These are phyloP conservation scores for Blastobotrys attinorum DNA, from an alignment of 805 yeast genomes.

Conservation along the genomic window DNA sequence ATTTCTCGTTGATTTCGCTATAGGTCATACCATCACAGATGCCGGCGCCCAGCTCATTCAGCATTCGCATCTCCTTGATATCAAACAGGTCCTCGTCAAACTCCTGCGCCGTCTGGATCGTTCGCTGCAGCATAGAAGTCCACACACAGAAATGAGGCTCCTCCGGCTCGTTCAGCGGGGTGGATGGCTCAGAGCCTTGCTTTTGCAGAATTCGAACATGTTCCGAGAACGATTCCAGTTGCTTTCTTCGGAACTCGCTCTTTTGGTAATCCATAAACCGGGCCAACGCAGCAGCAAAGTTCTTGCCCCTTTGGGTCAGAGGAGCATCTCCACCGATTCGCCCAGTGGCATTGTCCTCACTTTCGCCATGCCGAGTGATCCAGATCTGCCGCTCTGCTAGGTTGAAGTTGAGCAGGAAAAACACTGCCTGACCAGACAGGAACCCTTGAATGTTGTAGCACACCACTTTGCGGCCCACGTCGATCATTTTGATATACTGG, in stretches of 20 bases:
- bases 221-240: conserved; percentile 45
- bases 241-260: conserved; percentile 55
- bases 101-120: conserved; percentile 67
- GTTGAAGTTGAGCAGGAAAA: conserved; percentile 82
- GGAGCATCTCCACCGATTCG: conserved; percentile 87
- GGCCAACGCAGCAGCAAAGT: conserved; percentile 64
- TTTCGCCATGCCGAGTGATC: conserved; percentile 94
- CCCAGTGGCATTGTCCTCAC: conserved; percentile 76
- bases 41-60: conserved; percentile 92
- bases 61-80: conserved; percentile 82
- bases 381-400: conserved; percentile 84
- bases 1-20: conserved; percentile 63
- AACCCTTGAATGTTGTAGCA: conserved; percentile 85
- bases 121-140: conserved; percentile 79
- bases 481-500: conserved; percentile 91
- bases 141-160: conserved; percentile 84
- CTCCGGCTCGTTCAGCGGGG: conserved; percentile 36
- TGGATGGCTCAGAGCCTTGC: conserved; percentile 26
- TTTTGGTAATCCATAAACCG: conserved; percentile 67
- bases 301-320: conserved; percentile 69
- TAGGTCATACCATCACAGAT: conserved; percentile 89
- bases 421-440: conserved; percentile 86
- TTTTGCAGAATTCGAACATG: conserved; percentile 35
- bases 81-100: conserved; percentile 71
- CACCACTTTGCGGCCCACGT: conserved; percentile 90